These are phyloP conservation scores for Capronia coronata DNA, from an alignment of 2,329 filamentous ascomycete species.

Conservation along the genomic window DNA sequence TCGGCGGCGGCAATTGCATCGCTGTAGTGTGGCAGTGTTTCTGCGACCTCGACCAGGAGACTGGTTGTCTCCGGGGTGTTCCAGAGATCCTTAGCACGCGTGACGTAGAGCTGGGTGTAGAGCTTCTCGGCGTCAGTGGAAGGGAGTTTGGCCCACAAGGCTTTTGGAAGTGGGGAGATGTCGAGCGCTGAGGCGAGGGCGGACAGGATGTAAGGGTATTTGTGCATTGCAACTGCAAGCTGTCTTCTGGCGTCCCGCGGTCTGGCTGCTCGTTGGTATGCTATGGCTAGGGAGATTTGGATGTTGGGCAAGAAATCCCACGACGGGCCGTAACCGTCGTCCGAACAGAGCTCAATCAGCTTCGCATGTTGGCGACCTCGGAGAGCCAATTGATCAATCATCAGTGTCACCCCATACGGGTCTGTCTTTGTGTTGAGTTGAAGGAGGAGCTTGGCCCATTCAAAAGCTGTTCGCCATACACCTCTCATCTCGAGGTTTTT, in stretches of 20 bases:
- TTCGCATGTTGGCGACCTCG: slow-evolving; percentile 69
- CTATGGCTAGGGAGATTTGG: slow-evolving; percentile 68
- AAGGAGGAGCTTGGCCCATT: slow-evolving; percentile 84
- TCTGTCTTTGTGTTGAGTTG: slow-evolving; percentile 66
- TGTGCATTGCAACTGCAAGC: slow-evolving; percentile 61
- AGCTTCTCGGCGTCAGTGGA: slow-evolving; percentile 60
- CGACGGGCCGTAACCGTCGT: slow-evolving; percentile 45
- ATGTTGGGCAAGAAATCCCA: slow-evolving; percentile 61
- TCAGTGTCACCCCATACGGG: slow-evolving; percentile 73
- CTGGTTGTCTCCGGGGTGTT: slow-evolving; percentile 65
- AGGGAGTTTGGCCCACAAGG: slow-evolving; percentile 73
- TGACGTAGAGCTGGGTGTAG: slow-evolving; percentile 67
- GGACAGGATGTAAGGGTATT: slow-evolving; percentile 77
- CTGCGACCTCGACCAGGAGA: slow-evolving; percentile 64
- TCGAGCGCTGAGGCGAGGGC: slow-evolving; percentile 73
- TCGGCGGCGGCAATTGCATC: slow-evolving; percentile 35
- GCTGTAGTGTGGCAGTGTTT: slow-evolving; percentile 46
- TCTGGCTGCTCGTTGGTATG: slow-evolving; percentile 65
- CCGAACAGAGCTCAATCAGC: slow-evolving; percentile 62
- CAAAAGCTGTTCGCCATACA: slow-evolving; percentile 87
- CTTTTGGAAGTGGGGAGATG: slow-evolving; percentile 66
- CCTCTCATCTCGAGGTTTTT: slow-evolving; percentile 78
- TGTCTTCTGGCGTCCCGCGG: slow-evolving; percentile 57
- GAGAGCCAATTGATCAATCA: slow-evolving; percentile 79
- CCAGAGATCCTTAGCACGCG: slow-evolving; percentile 76